Conservation (phyloP, 768 basidiomycete species). For the Solioccasus polychromus region DNA sequence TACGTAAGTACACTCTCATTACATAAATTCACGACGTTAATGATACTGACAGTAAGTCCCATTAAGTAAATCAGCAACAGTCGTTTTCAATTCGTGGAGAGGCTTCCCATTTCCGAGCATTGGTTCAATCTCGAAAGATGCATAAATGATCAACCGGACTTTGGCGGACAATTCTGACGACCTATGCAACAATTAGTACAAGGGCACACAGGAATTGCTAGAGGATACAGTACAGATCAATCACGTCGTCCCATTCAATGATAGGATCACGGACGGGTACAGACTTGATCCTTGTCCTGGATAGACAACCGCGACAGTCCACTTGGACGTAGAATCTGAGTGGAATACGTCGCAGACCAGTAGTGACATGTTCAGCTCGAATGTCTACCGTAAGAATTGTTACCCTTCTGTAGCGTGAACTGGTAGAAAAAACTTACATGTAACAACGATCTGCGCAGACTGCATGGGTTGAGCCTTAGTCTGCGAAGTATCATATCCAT, state of each 20-base stretch:
- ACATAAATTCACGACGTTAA: too few relatives aligned
- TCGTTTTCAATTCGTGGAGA: too few relatives aligned
- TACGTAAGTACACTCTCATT: too few relatives aligned
- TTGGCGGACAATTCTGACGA: neutral
- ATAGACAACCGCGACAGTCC: too few relatives aligned
- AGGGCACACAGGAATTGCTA: neutral
- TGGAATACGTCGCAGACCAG: neutral
- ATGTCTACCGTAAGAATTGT: neutral
- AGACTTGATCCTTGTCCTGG: neutral
- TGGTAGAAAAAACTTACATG: neutral
- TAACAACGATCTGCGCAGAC: neutral
- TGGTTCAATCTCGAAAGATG: too few relatives aligned
- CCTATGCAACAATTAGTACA: neutral
- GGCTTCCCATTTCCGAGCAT: too few relatives aligned
- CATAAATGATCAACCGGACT: too few relatives aligned
- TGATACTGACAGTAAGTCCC: too few relatives aligned
- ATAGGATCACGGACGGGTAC: neutral
- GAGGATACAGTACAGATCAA: neutral
- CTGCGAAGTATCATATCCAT: too few relatives aligned
- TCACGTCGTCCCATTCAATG: neutral
- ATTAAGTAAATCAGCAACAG: too few relatives aligned
- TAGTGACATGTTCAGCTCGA: neutral
- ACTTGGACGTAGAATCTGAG: neutral
- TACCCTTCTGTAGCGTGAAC: neutral
- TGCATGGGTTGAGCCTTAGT: neutral